These are phyloP conservation scores for Dactylis glomerata DNA, from an alignment of 176 grass and related monocot genomes.

Conservation along the genomic window DNA sequence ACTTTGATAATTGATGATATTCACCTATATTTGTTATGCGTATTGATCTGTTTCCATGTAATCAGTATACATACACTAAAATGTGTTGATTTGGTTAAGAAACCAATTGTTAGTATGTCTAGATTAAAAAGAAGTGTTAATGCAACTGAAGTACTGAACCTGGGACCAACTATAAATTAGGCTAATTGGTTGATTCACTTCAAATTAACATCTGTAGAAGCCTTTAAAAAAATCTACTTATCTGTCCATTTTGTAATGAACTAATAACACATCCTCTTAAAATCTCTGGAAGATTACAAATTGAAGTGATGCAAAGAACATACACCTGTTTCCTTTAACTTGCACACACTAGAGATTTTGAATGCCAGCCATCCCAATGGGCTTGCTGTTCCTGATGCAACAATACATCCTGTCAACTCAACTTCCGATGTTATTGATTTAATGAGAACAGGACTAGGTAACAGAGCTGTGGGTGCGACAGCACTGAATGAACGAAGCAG, in stretches of 20 bases:
- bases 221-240: background rate
- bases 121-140: background rate
- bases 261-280: background rate
- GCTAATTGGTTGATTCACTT: constrained; percentile 5
- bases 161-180: background rate
- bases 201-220: constrained; percentile 6
- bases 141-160: background rate
- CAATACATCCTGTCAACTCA: constrained; percentile 64
- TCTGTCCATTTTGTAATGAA: background rate
- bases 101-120: background rate
- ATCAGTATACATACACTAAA: background rate
- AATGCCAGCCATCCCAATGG: constrained; percentile 57
- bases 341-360: constrained; percentile 62
- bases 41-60: background rate
- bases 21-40: background rate
- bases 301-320: background rate
- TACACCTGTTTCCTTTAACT: constrained; percentile 50
- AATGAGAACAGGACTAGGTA: constrained; percentile 65
- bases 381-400: constrained; percentile 85
- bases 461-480: constrained; percentile 68
- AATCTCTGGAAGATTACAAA: constrained; percentile 5
- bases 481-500: constrained; percentile 85
- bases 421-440: constrained; percentile 61
- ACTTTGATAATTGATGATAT: constrained; percentile 1
- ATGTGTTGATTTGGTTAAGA: background rate